Evolutionary conservation across 1,139 yeast genomes (phyloP).

Genomic region (Yamadazyma oceani): DNA sequence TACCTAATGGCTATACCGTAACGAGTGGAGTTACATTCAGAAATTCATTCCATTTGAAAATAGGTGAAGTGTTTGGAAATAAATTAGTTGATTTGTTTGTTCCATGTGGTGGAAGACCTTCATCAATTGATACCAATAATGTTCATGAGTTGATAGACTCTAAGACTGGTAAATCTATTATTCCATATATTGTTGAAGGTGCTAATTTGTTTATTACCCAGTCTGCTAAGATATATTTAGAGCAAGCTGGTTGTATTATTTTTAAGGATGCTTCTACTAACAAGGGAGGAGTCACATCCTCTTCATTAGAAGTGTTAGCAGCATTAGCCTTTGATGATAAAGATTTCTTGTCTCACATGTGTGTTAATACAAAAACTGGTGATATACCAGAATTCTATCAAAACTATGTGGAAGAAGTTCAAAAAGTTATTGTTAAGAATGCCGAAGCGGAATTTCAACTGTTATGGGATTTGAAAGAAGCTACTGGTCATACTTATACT

Average conservation of each 20-base stretch:
- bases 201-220: constrained; percentile 95
- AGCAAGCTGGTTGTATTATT: constrained; percentile 80
- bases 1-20: constrained; percentile 76
- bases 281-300: constrained; percentile 98
- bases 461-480: constrained; percentile 74
- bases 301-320: constrained; percentile 92
- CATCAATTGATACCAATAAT: constrained; percentile 87
- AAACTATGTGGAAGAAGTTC: constrained; percentile 81
- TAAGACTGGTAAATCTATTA: constrained; percentile 71
- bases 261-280: constrained; percentile 97
- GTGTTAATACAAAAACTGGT: constrained; percentile 56
- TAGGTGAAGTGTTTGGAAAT: constrained; percentile 60
- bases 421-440: constrained; percentile 67
- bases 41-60: constrained; percentile 81
- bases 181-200: constrained; percentile 95
- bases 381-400: constrained; percentile 72
- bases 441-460: constrained; percentile 86
- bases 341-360: constrained; percentile 74
- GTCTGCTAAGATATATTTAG: constrained; percentile 84
- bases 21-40: constrained; percentile 91
- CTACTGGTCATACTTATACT: constrained; percentile 70
- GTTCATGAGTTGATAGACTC: constrained; percentile 71
- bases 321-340: constrained; percentile 89
- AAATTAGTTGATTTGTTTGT: constrained; percentile 79
- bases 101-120: constrained; percentile 99